These are phyloP conservation scores for Dictyostelium purpureum DNA, from an alignment of 78 protist genomes.

Conservation along the genomic window DNA sequence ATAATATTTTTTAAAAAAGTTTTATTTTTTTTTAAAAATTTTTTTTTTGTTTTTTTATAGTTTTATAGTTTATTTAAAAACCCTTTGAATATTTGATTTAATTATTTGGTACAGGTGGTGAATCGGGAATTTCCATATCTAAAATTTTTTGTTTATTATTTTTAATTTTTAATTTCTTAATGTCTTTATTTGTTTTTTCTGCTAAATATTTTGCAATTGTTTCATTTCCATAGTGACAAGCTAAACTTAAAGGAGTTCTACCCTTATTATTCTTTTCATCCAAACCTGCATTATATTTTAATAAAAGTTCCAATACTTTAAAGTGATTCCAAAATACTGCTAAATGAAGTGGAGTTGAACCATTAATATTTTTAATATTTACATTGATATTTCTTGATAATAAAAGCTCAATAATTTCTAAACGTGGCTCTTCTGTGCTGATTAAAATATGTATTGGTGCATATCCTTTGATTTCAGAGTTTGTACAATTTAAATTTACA, in stretches of 20 bases:
- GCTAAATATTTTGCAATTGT: slow-evolving; percentile 47
- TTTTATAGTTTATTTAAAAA: too few species aligned
- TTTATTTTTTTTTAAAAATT: too few species aligned
- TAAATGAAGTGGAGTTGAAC: slow-evolving; percentile 59
- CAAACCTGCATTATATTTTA: slow-evolving; percentile 40
- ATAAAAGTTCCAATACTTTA: slow-evolving; percentile 45
- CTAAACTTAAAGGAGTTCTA: slow-evolving; percentile 56
- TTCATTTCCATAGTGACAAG: slow-evolving; percentile 79
- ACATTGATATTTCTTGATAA: slow-evolving; percentile 27
- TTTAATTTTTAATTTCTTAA: slow-evolving; percentile 49
- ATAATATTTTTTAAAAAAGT: too few species aligned
- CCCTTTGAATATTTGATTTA: too few species aligned
- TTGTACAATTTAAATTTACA: slow-evolving; percentile 30
- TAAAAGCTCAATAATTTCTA: slow-evolving; percentile 48
- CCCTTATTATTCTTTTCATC: slow-evolving; percentile 71
- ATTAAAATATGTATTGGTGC: slow-evolving; percentile 66
- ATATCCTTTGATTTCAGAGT: slow-evolving; percentile 73
- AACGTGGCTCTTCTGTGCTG: slow-evolving; percentile 57
- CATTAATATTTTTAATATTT: slow-evolving; percentile 65
- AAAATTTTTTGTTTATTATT: slow-evolving; percentile 68
- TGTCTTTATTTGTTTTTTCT: slow-evolving; percentile 26
- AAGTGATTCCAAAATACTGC: slow-evolving; percentile 79
- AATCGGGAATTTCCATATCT: slow-evolving; percentile 61
- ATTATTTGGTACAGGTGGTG: slow-evolving; percentile 69
- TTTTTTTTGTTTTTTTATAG: too few species aligned